Conservation (phyloP, 306 rosid species). For the Sicyos edulis region DNA sequence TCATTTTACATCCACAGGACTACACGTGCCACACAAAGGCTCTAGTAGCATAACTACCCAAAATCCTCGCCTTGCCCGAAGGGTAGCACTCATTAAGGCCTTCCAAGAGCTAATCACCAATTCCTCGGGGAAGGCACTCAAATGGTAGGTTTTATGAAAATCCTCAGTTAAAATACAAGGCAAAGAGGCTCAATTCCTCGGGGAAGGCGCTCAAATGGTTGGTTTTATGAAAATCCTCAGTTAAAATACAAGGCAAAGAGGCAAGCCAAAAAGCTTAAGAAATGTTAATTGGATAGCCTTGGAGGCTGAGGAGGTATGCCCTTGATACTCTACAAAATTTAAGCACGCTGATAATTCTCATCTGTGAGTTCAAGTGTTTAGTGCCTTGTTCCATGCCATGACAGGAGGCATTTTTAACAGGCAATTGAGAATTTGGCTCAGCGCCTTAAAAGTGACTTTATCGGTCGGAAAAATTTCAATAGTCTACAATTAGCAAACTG, state of each 20-base stretch:
- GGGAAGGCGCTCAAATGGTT: too few species aligned
- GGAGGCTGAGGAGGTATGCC: neutral
- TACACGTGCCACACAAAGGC: too few species aligned
- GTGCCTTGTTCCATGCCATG: neutral
- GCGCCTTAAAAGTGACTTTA: neutral
- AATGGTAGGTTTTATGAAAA: neutral
- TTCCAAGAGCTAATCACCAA: too few species aligned
- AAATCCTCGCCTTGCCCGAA: too few species aligned
- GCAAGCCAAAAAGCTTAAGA: neutral
- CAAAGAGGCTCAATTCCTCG: neutral
- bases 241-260: neutral
- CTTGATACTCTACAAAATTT: neutral
- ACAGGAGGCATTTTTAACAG: too few species aligned
- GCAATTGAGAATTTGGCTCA: neutral
- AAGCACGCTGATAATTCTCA: neutral
- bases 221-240: neutral
- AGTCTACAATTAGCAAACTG: neutral
- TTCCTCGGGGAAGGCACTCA: too few species aligned
- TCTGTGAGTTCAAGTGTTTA: neutral
- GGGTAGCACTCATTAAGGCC: too few species aligned
- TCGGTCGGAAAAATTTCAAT: neutral
- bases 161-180: neutral
- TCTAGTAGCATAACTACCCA: too few species aligned
- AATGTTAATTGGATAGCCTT: neutral
- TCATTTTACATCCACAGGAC: too few species aligned